Percentiles rank a stretch among this genome's conserved stretches.
These are phyloP conservation scores for Trichophyton verrucosum DNA, from an alignment of 2,329 filamentous ascomycete species.

Conservation along the genomic window DNA sequence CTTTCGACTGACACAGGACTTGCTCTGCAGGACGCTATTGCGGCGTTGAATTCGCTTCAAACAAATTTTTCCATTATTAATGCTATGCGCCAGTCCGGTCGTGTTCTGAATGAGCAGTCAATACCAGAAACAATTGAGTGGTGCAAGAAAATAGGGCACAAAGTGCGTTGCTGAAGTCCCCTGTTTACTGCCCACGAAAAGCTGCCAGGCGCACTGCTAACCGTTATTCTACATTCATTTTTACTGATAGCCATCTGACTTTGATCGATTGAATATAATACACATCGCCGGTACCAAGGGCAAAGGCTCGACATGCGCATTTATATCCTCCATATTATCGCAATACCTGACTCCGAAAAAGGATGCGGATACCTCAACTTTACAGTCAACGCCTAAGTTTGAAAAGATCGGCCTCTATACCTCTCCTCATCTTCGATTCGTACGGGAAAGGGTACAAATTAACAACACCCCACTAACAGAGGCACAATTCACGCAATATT, in stretches of 20 bases:
- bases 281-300: slow-evolving; percentile 92
- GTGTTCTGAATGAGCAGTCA: slow-evolving; percentile 59
- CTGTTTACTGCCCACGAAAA: not conserved
- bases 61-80: slow-evolving; percentile 69
- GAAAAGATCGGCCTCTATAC: slow-evolving; percentile 66
- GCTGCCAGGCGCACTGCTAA: not conserved
- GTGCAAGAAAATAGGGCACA: slow-evolving; percentile 62
- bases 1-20: slow-evolving; percentile 10
- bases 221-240: not conserved
- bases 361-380: slow-evolving; percentile 18
- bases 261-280: slow-evolving; percentile 51
- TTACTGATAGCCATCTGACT: slow-evolving; percentile 43
- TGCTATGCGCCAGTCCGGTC: slow-evolving; percentile 61
- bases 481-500: slow-evolving; percentile 58
- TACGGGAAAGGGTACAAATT: slow-evolving; percentile 74
- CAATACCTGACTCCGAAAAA: slow-evolving; percentile 40
- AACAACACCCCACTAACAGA: slow-evolving; percentile 58
- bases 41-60: slow-evolving; percentile 62
- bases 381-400: slow-evolving; percentile 22
- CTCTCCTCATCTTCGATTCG: slow-evolving; percentile 71
- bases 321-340: slow-evolving; percentile 65
- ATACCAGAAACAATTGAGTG: slow-evolving; percentile 74
- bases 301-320: slow-evolving; percentile 79
- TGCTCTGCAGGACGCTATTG: slow-evolving; percentile 49
- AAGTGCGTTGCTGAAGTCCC: slow-evolving; percentile 35